Evolutionary conservation across 768 basidiomycete species (phyloP).

Genomic region (Russula foetens): DNA sequence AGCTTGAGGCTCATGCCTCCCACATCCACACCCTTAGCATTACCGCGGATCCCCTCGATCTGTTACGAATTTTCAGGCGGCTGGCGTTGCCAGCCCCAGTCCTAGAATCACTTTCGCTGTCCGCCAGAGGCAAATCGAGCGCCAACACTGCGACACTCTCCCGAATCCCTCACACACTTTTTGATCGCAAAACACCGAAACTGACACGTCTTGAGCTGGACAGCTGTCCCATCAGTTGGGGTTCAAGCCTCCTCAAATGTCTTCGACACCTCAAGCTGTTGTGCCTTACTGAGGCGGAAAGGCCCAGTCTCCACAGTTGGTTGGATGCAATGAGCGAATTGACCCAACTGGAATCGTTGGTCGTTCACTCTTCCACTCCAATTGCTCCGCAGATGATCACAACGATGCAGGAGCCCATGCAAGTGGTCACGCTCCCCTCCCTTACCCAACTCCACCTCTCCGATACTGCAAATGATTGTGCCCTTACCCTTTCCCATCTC

Average conservation of each 20-base stretch:
- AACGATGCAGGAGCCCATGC: not conserved
- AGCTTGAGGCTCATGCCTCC: not conserved
- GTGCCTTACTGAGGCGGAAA: not conserved
- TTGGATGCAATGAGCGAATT: not conserved
- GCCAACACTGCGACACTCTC: not conserved
- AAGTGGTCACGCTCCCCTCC: not conserved
- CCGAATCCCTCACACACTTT: not conserved
- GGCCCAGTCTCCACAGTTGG: not conserved
- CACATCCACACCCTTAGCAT: not conserved
- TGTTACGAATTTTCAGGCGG: not conserved
- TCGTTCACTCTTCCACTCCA: not conserved
- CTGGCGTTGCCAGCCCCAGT: not conserved
- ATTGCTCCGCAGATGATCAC: not conserved
- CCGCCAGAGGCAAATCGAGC: not conserved
- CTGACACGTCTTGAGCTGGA: not conserved
- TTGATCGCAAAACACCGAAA: not conserved
- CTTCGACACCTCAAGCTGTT: not conserved
- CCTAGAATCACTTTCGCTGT: not conserved
- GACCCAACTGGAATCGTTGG: not conserved
- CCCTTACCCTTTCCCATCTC: not conserved
- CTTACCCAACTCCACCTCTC: not conserved
- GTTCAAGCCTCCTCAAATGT: not conserved
- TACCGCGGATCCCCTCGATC: not conserved
- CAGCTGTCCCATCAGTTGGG: not conserved
- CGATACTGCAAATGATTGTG: not conserved